Percentiles rank a stretch among this genome's conserved stretches.
phyloP scores from a whole-genome alignment of 2,329 filamentous ascomycete genomes.

The Sporothrix globosa region DNA sequence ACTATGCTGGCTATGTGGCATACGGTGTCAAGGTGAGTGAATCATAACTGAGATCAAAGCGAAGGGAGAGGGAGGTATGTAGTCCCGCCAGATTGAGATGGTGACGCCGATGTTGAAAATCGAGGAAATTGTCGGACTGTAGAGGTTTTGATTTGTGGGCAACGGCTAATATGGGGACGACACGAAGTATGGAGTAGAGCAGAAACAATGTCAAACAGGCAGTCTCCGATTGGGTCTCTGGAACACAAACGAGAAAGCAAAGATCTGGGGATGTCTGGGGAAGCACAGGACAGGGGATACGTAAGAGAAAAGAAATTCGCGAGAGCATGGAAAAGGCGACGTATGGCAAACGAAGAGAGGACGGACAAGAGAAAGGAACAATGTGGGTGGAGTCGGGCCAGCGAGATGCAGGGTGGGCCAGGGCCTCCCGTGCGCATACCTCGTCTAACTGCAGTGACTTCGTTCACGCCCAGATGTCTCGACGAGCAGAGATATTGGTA shows the following conservation, averaged over 20 bases:
- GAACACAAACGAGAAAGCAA: neutral
- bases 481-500: neutral
- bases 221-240: neutral
- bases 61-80: neutral
- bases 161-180: neutral
- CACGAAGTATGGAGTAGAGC: neutral
- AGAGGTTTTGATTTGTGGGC: neutral
- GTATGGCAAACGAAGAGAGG: neutral
- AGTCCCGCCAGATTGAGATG: neutral
- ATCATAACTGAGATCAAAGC: neutral
- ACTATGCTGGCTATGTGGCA: no score
- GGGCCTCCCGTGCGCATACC: neutral
- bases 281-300: neutral
- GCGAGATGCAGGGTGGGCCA: neutral
- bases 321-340: neutral
- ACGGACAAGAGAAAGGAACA: neutral
- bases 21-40: no score
- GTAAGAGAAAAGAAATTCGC: neutral
- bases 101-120: neutral
- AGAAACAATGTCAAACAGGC: neutral
- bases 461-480: neutral
- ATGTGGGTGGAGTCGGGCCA: constrained; percentile 10
- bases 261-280: neutral
- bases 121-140: neutral
- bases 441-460: neutral